Conservation (phyloP, 495 filamentous ascomycete genomes). For the Copromyces sp. region DNA sequence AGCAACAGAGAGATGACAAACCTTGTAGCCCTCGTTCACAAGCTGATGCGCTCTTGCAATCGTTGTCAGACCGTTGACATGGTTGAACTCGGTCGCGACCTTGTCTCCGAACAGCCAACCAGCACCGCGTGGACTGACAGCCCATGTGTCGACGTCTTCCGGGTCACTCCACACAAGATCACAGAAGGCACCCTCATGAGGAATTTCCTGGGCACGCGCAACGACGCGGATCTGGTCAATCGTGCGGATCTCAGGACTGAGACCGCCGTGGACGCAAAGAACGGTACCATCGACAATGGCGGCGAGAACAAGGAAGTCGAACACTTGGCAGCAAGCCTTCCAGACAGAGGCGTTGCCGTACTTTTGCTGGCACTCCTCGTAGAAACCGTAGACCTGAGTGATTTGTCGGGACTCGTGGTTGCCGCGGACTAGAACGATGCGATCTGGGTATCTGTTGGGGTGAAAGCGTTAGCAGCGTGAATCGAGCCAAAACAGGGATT, state of each 20-base stretch:
- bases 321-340: constrained; percentile 98
- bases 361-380: constrained; percentile 96
- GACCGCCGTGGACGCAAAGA: constrained; percentile 91
- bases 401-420: constrained; percentile 98
- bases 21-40: constrained; percentile 97
- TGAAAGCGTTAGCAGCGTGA: constrained; percentile 16
- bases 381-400: constrained; percentile 97
- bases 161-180: constrained; percentile 98
- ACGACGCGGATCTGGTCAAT: constrained; percentile 97
- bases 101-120: constrained; percentile 98
- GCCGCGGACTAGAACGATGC: constrained; percentile 88
- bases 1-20: constrained; percentile 17
- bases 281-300: constrained; percentile 96
- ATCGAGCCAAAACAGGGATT: background rate
- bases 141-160: constrained; percentile 97
- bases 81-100: constrained; percentile 97
- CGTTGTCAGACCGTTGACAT: constrained; percentile 88
- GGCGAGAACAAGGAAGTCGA: constrained; percentile 92
- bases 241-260: constrained; percentile 92
- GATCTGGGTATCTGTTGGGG: constrained; percentile 69
- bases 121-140: constrained; percentile 85
- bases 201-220: constrained; percentile 92
- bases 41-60: constrained; percentile 95
- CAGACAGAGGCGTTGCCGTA: constrained; percentile 97
- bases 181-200: constrained; percentile 96